Percentiles rank a stretch among this genome's conserved stretches.
These are phyloP conservation scores for Colletotrichum chlorophyti DNA, from an alignment of 2,329 filamentous ascomycete genomes.

Conservation along the genomic window DNA sequence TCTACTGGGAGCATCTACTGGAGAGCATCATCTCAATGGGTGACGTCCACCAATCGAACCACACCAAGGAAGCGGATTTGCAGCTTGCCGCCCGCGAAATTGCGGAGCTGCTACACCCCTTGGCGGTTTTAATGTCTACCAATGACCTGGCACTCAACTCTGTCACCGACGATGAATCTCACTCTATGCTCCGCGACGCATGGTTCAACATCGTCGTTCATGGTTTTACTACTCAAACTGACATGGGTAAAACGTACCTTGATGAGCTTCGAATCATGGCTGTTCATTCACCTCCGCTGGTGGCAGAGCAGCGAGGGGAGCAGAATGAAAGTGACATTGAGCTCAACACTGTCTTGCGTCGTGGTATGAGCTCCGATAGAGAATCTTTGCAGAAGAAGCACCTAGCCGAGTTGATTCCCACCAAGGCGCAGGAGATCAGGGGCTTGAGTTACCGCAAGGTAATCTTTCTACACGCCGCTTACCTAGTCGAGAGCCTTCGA, in stretches of 20 bases:
- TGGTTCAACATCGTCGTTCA: slow-evolving; percentile 99
- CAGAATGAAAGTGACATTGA: slow-evolving; percentile 96
- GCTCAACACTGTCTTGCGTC: slow-evolving; percentile 88
- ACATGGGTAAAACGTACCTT: slow-evolving; percentile 74
- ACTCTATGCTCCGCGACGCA: slow-evolving; percentile 81
- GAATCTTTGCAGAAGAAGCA: slow-evolving; percentile 82
- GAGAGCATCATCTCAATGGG: slow-evolving; percentile 91
- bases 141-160: slow-evolving; percentile 61
- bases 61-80: slow-evolving; percentile 77
- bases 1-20: slow-evolving; percentile 84
- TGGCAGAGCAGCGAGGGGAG: slow-evolving; percentile 87
- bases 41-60: slow-evolving; percentile 78
- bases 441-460: slow-evolving; percentile 86
- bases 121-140: slow-evolving; percentile 82
- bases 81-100: slow-evolving; percentile 88
- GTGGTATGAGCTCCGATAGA: slow-evolving; percentile 82
- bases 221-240: slow-evolving; percentile 80
- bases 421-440: slow-evolving; percentile 79
- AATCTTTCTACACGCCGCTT: slow-evolving; percentile 90
- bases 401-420: slow-evolving; percentile 76
- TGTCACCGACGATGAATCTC: slow-evolving; percentile 69
- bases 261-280: slow-evolving; percentile 85
- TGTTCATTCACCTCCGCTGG: slow-evolving; percentile 83
- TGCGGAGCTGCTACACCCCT: slow-evolving; percentile 81
- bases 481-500: slow-evolving; percentile 87